Conservation (phyloP, 768 basidiomycete species). For the Psilocybe sp. region DNA sequence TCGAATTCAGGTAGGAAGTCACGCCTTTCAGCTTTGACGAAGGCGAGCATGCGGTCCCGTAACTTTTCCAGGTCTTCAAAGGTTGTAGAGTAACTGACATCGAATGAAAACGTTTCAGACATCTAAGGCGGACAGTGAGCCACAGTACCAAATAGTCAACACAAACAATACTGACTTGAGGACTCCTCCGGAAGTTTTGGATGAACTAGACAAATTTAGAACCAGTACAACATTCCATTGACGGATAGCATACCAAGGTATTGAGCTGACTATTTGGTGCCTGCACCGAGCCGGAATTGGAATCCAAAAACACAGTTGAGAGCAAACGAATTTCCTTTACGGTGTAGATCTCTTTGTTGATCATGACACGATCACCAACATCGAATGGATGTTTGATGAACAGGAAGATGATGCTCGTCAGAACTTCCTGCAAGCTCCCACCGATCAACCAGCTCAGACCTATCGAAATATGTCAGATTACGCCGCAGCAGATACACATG, state of each 20-base stretch:
- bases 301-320: constrained; percentile 70
- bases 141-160: constrained; percentile 1
- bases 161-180: constrained; percentile 41
- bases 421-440: constrained; percentile 71
- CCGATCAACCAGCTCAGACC: constrained; percentile 89
- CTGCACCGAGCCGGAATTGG: constrained; percentile 59
- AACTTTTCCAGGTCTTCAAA: constrained; percentile 82
- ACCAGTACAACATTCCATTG: not conserved
- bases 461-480: constrained; percentile 18
- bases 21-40: constrained; percentile 65
- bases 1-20: constrained; percentile 80
- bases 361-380: constrained; percentile 69
- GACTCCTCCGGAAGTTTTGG: constrained; percentile 69
- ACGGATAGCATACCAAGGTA: constrained; percentile 37
- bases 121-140: constrained; percentile 34
- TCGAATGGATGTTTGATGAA: constrained; percentile 87
- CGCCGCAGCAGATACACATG: not conserved
- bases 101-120: constrained; percentile 80
- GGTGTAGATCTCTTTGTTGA: constrained; percentile 57
- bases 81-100: constrained; percentile 72
- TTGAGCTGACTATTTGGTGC: constrained; percentile 67
- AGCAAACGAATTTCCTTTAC: constrained; percentile 88
- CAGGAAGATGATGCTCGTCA: constrained; percentile 87
- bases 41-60: constrained; percentile 76
- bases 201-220: constrained; percentile 46